Evolutionary conservation across 202 grass and related monocot species (phyloP).

Genomic region (Saccharum hybrid): DNA sequence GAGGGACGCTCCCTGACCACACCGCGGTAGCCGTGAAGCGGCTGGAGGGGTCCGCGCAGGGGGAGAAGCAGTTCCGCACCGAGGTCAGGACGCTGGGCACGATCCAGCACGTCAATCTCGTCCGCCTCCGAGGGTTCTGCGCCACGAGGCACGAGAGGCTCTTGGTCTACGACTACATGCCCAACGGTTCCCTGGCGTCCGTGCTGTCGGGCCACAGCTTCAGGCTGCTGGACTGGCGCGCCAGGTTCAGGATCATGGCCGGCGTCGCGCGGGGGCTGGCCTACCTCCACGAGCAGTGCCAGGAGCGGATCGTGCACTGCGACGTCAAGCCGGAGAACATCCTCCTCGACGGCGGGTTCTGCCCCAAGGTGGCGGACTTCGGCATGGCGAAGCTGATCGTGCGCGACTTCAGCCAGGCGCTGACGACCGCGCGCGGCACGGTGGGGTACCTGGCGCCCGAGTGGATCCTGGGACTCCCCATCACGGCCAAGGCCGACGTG

Average conservation of each 20-base stretch:
- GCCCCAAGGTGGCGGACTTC: slow-evolving; percentile 51
- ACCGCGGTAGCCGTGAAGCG: slow-evolving; percentile 46
- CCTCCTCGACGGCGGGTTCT: slow-evolving; percentile 60
- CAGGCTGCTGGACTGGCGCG: slow-evolving; percentile 39
- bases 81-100: slow-evolving; percentile 44
- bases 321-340: slow-evolving; percentile 99
- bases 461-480: slow-evolving; percentile 83
- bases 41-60: slow-evolving; percentile 47
- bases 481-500: slow-evolving; percentile 91
- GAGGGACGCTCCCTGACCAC: slow-evolving; percentile 36
- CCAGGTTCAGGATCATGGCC: slow-evolving; percentile 43
- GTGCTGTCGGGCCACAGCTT: slow-evolving; percentile 17
- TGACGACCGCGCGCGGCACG: slow-evolving; percentile 83
- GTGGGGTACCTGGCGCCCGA: slow-evolving; percentile 88
- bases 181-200: slow-evolving; percentile 40
- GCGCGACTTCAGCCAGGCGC: slow-evolving; percentile 44
- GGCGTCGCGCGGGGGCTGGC: slow-evolving; percentile 41
- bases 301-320: slow-evolving; percentile 66
- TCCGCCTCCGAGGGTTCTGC: slow-evolving; percentile 54
- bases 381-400: slow-evolving; percentile 58
- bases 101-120: slow-evolving; percentile 53
- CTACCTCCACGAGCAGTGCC: slow-evolving; percentile 58
- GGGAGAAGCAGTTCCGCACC: slow-evolving; percentile 59
- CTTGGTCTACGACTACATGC: slow-evolving; percentile 44
- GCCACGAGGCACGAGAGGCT: slow-evolving; percentile 1